Evolutionary conservation across 1,139 yeast species (phyloP), one percentile per base, ranked within the genome.

Genomic region (Blastobotrys arbuscula): DNA sequence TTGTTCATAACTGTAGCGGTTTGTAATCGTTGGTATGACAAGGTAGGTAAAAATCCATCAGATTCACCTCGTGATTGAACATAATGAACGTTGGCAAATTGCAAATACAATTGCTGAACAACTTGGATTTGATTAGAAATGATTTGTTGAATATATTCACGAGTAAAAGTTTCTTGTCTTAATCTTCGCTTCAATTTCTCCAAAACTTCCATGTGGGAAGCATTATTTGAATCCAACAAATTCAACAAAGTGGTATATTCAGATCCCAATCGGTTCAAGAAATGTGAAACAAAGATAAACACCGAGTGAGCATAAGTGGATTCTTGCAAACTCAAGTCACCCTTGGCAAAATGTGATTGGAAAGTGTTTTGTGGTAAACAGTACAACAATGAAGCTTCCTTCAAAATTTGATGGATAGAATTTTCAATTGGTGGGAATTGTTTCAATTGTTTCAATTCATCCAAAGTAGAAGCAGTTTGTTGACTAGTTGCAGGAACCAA

Each of bases 241-340:
- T 77, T 72, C 51, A 78, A 69, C 61, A 92, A 75, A 48, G 88
- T 77, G 56, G 77, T 80, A 68, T 86, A 92, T 68, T 90, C 97
- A 1, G 92, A 82, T 26, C 98, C 98, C 62, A 92, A 76, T 63
- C 98, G 79, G 72, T 92, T 92, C 67, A 92, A 78, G 71, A 92
- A 92, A 68, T 92, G 97, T 44, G 95, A 84, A 46, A 88, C 95
- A 63, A 92, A 92, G 53, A 89, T 86, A 48, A 87, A 86, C 59
- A 92, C 96, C 63, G 89, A 84, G 68, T 92, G 97, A 40, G 97
- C 95, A 66, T 92, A 92, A 54, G 90, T 83, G 46, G 92, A 80
- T 70, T 92, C 97, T 70, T 92, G 98, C 60, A 94, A 80, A 1
- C 97, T 89, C 67, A 90, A 77, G 57, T 82, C 82, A 50, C 94